Base-by-base conservation (phyloP, 768 basidiomycete genomes). In the Suillus hirtellus region DNA sequence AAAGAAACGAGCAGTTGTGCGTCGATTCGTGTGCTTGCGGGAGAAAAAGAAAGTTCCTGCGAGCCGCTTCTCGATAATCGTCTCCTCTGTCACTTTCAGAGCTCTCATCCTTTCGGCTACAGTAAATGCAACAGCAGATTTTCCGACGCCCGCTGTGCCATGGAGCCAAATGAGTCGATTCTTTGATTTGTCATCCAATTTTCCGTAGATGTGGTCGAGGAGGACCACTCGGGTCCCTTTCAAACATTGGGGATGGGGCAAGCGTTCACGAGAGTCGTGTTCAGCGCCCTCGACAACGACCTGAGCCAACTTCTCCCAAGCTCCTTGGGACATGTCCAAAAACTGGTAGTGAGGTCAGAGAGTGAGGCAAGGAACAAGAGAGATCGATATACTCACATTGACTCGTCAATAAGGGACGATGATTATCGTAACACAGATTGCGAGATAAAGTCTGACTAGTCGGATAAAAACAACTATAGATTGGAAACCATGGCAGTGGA, bases 1-100 rank as follows among this genome's bases (percentile, higher is more conserved):
- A 27, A 49, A 49, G 14, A 49, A 14, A 49, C 7, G 14, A 27
- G 14, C 47, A 27, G 47, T 49, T 24, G 47, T 49, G 14, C 47
- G 24, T 0, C 47, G 47, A 7, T 49, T 49, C 14, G 24, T 49
- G 24, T 49, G 24, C 47, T 27, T 49, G 47, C 47, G 24, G 2
- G 47, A 49, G 47, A 49, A 49, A 49, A 49, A 49, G 47, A 49
- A 49, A 15, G 47, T 49, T 49, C 47, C 47, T 12, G 47, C 24
- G 21, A 49, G 47, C 7, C 24, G 47, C 47, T 15, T 49, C 14
- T 49, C 24, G 12, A 49, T 7, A 14, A 15, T 49, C 1, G 47
- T 49, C 47, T 15, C 47, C 6, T 27, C 24, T 49, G 47, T 49
- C 24, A 49, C 21, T 49, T 49, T 49, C 24, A 24, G 14, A 24